phyloP scores from a whole-genome alignment of 768 basidiomycete species.

The Mycena filopes region DNA sequence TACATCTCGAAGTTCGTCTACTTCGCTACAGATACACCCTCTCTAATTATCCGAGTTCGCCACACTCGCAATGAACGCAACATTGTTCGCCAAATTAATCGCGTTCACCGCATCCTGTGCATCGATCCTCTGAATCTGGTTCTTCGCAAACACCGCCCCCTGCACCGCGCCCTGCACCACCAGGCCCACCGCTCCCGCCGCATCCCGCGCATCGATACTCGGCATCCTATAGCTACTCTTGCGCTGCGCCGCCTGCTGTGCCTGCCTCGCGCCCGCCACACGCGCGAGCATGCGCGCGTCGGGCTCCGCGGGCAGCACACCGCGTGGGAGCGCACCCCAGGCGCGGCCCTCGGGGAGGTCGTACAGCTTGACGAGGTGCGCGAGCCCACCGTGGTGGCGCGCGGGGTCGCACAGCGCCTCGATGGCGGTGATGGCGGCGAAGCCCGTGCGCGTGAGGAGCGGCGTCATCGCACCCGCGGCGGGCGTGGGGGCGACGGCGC shows the following conservation, averaged over 20 bases:
- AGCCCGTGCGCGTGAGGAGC: slow-evolving; percentile 28
- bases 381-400: slow-evolving; percentile 5
- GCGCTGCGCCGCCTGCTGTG: no score
- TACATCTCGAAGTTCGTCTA: no score
- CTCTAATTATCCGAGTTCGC: no score
- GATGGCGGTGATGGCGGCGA: slow-evolving; percentile 23
- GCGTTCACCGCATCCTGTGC: not conserved
- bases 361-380: slow-evolving; percentile 4
- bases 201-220: no score
- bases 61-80: no score
- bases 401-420: slow-evolving; percentile 23
- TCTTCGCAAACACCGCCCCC: not conserved
- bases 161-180: not conserved
- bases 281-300: slow-evolving; percentile 24
- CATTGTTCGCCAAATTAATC: no score
- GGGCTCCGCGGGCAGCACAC: slow-evolving; percentile 23
- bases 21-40: no score
- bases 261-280: not conserved
- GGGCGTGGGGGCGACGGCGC: slow-evolving; percentile 1
- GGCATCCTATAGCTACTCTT: no score
- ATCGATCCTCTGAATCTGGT: not conserved
- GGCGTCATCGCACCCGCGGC: slow-evolving; percentile 18
- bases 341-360: not conserved
- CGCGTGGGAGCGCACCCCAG: slow-evolving; percentile 11
- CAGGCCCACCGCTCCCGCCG: not conserved